These are phyloP conservation scores for Adansonia madagascariensis DNA, from an alignment of 441 rosid species.

Conservation along the genomic window DNA sequence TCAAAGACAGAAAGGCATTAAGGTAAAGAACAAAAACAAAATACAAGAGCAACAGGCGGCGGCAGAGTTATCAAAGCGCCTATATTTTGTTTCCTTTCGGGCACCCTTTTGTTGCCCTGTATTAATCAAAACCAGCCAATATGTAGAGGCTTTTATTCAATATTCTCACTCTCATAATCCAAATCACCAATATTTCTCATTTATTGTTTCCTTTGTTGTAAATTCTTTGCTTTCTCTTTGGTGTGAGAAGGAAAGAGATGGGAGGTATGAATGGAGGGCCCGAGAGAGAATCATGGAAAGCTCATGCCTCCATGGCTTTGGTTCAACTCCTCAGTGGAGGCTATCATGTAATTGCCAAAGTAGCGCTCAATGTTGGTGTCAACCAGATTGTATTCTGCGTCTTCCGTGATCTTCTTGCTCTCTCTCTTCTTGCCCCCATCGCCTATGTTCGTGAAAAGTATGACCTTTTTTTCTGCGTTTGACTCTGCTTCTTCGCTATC, in stretches of 20 bases:
- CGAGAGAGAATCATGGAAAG: constrained; percentile 41
- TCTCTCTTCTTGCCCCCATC: constrained; percentile 79
- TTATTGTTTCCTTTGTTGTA: background rate
- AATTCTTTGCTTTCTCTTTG: background rate
- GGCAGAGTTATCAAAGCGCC: background rate
- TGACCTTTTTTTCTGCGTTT: background rate
- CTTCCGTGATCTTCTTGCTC: constrained; percentile 86
- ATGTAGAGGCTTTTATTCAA: background rate
- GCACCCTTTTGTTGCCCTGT: background rate
- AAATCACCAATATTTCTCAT: background rate
- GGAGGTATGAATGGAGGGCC: constrained; percentile 17
- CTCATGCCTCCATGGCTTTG: constrained; percentile 79
- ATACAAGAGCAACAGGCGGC: background rate
- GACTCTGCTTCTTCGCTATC: background rate
- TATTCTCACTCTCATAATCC: background rate
- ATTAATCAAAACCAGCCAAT: background rate
- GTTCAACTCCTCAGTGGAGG: constrained; percentile 89
- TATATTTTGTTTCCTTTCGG: background rate
- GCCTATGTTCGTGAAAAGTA: constrained; percentile 90
- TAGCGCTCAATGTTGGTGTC: constrained; percentile 90
- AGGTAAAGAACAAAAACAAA: background rate
- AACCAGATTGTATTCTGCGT: constrained; percentile 96
- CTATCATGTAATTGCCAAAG: constrained; percentile 92
- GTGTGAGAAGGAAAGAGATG: background rate
- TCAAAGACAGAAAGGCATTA: background rate